Conservation (phyloP, 1,139 yeast species). For the Sugiyamaella xylanicola region DNA sequence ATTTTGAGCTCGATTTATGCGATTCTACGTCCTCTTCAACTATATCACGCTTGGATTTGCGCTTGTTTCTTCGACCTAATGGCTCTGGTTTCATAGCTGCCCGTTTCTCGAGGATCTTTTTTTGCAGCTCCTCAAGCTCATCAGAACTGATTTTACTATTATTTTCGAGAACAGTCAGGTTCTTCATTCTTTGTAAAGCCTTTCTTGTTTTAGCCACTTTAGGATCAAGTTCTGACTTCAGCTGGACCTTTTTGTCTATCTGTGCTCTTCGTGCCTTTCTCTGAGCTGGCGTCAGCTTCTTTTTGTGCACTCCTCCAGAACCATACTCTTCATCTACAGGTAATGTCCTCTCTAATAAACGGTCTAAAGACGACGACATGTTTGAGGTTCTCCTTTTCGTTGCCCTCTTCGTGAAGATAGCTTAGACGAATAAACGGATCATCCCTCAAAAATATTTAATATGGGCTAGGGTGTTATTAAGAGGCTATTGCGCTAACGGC, state of each 20-base stretch:
- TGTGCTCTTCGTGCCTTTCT: slow-evolving; percentile 23
- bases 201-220: slow-evolving; percentile 20
- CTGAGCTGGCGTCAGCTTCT: slow-evolving; percentile 18
- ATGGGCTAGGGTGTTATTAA: no score
- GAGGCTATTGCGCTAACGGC: no score
- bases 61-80: slow-evolving; percentile 15
- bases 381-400: background rate
- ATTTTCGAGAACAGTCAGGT: slow-evolving; percentile 26
- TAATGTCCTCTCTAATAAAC: slow-evolving; percentile 30
- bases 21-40: slow-evolving; percentile 20
- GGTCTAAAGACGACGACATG: slow-evolving; percentile 25
- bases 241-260: slow-evolving; percentile 19
- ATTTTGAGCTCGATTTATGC: slow-evolving; percentile 33
- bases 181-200: slow-evolving; percentile 22
- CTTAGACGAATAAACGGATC: no score
- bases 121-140: slow-evolving; percentile 28
- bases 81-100: slow-evolving; percentile 17
- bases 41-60: slow-evolving; percentile 15
- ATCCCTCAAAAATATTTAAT: no score
- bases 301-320: slow-evolving; percentile 12
- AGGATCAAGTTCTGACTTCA: slow-evolving; percentile 28
- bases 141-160: slow-evolving; percentile 27
- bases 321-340: slow-evolving; percentile 21
- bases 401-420: no score
- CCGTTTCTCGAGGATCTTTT: slow-evolving; percentile 23